Conservation (phyloP, 2,329 filamentous ascomycete genomes). For the Calonectria pseudoreteaudii region DNA sequence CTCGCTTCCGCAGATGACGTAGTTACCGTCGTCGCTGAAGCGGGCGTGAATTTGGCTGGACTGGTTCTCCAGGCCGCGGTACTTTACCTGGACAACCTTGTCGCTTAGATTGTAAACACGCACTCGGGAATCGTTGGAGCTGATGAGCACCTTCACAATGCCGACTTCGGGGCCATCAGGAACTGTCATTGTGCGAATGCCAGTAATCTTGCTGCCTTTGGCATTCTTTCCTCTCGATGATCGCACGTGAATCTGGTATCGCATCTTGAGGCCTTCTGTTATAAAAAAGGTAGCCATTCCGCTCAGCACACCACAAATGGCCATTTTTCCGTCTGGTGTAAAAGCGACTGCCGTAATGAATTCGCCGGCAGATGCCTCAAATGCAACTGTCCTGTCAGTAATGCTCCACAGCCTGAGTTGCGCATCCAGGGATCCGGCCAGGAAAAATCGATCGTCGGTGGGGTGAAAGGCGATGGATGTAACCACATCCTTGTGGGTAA, state of each 20-base stretch:
- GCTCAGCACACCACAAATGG: constrained; percentile 88
- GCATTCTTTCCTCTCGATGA: constrained; percentile 93
- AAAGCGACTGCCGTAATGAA: constrained; percentile 96
- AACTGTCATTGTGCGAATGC: constrained; percentile 80
- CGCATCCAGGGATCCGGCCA: constrained; percentile 91
- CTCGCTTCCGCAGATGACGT: constrained; percentile 93
- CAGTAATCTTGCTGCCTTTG: constrained; percentile 97
- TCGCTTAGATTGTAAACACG: constrained; percentile 90
- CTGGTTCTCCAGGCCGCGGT: constrained; percentile 90
- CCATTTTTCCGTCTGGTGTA: constrained; percentile 88
- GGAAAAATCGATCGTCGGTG: constrained; percentile 93
- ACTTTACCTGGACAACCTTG: constrained; percentile 87
- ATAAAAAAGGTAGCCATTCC: constrained; percentile 92
- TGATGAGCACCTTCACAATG: constrained; percentile 87
- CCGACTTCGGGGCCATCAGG: constrained; percentile 62
- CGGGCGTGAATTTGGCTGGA: constrained; percentile 90
- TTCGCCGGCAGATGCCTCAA: constrained; percentile 79
- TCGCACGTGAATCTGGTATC: constrained; percentile 91
- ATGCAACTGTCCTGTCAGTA: constrained; percentile 93
- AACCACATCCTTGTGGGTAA: constrained; percentile 95
- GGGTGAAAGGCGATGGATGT: constrained; percentile 96
- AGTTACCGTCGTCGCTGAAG: constrained; percentile 87
- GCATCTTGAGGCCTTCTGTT: constrained; percentile 87
- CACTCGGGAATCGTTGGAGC: constrained; percentile 93
- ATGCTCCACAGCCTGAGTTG: constrained; percentile 96